Conservation (phyloP, 257 asterid species). For the Ajuga chamaepitys region DNA sequence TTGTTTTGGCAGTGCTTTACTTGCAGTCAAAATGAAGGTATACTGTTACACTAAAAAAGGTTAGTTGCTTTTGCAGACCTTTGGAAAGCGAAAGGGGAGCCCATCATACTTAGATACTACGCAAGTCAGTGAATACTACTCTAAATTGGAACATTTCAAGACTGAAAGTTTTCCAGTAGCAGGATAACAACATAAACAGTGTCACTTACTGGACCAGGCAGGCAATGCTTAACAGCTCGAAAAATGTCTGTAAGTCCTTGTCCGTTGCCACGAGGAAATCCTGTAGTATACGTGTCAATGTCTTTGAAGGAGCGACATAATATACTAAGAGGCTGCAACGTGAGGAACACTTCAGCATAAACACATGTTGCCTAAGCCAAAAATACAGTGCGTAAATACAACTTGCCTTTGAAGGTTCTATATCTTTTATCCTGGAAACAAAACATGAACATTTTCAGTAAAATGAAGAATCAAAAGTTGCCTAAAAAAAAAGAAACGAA, state of each 20-base stretch:
- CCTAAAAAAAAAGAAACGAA: too few species aligned
- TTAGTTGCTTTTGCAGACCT: background rate
- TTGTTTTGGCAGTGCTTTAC: constrained; percentile 81
- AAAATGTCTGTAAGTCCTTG: constrained; percentile 61
- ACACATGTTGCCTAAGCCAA: background rate
- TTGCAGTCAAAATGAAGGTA: constrained; percentile 82
- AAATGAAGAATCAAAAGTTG: too few species aligned
- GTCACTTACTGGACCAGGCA: constrained; percentile 83
- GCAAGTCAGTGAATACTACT: background rate
- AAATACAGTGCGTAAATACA: background rate
- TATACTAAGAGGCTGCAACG: constrained; percentile 82
- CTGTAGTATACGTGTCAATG: constrained; percentile 85
- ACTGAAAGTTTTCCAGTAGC: background rate
- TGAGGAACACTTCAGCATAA: constrained; percentile 7
- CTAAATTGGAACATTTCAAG: background rate
- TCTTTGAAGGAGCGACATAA: constrained; percentile 76
- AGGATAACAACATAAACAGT: background rate
- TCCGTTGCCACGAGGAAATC: constrained; percentile 77
- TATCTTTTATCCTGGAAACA: constrained; percentile 66
- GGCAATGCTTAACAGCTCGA: constrained; percentile 77
- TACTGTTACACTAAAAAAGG: constrained; percentile 47
- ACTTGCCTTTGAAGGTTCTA: constrained; percentile 82
- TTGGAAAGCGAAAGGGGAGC: background rate
- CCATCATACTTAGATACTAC: constrained; percentile 4
- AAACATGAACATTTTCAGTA: constrained; percentile 9